Percentiles rank a stretch among this genome's conserved stretches.
Conservation (phyloP, 2,329 filamentous ascomycete species). For the Stachybotrys elegans region DNA sequence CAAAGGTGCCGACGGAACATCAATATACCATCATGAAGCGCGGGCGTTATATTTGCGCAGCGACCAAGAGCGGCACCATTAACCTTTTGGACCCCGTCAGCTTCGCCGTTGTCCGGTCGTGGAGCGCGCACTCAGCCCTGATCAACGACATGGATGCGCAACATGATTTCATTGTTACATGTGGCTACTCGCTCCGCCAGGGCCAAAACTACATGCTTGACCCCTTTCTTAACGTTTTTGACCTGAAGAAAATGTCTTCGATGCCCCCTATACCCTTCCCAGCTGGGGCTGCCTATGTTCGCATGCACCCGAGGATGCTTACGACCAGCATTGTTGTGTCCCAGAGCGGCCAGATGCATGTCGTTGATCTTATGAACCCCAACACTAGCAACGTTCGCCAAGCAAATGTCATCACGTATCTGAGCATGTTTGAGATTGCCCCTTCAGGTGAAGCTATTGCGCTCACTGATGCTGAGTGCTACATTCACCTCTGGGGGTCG, state of each 20-base stretch:
- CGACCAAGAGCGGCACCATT: conserved; percentile 75
- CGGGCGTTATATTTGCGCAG: conserved; percentile 85
- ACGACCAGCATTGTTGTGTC: conserved; percentile 94
- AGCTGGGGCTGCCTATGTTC: conserved; percentile 85
- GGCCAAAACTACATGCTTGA: conserved; percentile 72
- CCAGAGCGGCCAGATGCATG: conserved; percentile 87
- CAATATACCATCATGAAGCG: conserved; percentile 92
- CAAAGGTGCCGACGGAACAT: conserved; percentile 66
- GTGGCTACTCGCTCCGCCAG: conserved; percentile 83
- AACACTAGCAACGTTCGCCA: conserved; percentile 83
- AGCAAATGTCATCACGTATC: conserved; percentile 68
- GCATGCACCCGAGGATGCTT: conserved; percentile 93
- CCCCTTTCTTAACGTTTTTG: conserved; percentile 90
- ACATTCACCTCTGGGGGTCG: conserved; percentile 84
- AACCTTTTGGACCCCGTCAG: conserved; percentile 79
- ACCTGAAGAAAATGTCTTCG: conserved; percentile 83
- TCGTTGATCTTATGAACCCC: conserved; percentile 92
- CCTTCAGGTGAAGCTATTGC: conserved; percentile 83
- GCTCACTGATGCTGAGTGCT: conserved; percentile 71
- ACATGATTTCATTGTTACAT: conserved; percentile 92
- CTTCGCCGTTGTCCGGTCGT: conserved; percentile 75
- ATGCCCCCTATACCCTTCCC: conserved; percentile 90
- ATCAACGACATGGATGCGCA: conserved; percentile 98
- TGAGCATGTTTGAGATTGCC: conserved; percentile 79
- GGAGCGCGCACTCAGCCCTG: conserved; percentile 82